Evolutionary conservation across 1,284 basidiomycete genomes (phyloP).

Genomic region (Trichosporon inkin): DNA sequence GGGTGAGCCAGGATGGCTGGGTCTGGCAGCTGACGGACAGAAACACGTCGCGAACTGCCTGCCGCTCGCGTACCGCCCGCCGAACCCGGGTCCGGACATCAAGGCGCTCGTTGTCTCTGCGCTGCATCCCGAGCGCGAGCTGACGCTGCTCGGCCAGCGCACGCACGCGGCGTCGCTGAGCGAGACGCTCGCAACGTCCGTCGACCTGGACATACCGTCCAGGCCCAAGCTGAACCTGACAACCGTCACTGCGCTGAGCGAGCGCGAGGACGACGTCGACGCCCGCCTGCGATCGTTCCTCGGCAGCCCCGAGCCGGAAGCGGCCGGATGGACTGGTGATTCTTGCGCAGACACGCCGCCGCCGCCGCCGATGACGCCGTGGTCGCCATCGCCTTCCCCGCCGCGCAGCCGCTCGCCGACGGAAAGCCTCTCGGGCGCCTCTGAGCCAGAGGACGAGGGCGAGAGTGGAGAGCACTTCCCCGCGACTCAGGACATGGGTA

Average conservation of each 20-base stretch:
- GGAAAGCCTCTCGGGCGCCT: neutral
- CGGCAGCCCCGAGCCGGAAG: conserved; percentile 13
- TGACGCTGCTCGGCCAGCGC: conserved; percentile 16
- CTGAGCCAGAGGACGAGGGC: neutral
- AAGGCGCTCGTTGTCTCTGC: conserved; percentile 32
- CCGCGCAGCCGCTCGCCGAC: conserved; percentile 1
- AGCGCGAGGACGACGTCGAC: conserved; percentile 24
- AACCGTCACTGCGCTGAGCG: conserved; percentile 22
- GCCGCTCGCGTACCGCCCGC: conserved; percentile 39
- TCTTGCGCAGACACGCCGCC: neutral
- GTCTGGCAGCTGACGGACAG: conserved; percentile 21
- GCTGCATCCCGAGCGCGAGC: conserved; percentile 16
- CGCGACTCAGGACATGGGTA: conserved; percentile 41
- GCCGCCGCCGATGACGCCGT: neutral
- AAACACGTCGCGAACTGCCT: conserved; percentile 41
- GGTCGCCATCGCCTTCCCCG: neutral
- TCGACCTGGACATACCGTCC: neutral
- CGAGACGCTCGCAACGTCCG: conserved; percentile 2
- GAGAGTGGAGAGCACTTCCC: conserved; percentile 15
- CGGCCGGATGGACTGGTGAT: neutral
- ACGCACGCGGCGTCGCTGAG: conserved; percentile 9
- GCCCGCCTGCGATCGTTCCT: conserved; percentile 28
- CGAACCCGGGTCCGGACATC: conserved; percentile 39
- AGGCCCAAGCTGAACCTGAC: conserved; percentile 21
- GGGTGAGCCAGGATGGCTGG: conserved; percentile 37